Evolutionary conservation across 768 basidiomycete genomes (phyloP).

Genomic region (Lactifluus echinatus): DNA sequence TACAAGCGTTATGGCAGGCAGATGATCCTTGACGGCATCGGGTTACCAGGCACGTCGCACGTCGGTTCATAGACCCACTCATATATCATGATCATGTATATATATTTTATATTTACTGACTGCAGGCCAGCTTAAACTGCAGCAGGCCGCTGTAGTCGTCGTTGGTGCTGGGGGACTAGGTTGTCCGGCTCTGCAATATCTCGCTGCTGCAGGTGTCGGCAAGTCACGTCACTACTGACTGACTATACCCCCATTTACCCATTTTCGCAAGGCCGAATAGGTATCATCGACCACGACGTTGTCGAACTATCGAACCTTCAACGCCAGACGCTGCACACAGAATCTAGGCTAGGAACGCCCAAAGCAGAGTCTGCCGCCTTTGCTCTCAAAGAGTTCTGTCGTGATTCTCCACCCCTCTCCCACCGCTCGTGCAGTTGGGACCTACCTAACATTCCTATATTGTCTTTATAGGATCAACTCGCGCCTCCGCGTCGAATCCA

Average conservation of each 20-base stretch:
- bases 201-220: constrained; percentile 91
- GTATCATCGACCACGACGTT: constrained; percentile 80
- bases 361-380: constrained; percentile 79
- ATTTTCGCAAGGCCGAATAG: constrained; percentile 53
- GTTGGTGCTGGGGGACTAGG: constrained; percentile 95
- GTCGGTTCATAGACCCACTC: no score
- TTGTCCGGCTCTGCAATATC: constrained; percentile 91
- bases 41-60: constrained; percentile 63
- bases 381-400: constrained; percentile 52
- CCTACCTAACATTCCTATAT: neutral
- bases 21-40: constrained; percentile 89
- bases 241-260: no score
- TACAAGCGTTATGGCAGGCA: constrained; percentile 92
- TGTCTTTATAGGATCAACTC: constrained; percentile 59
- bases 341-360: constrained; percentile 56
- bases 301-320: constrained; percentile 89
- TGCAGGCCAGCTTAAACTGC: constrained; percentile 77
- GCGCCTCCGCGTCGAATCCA: constrained; percentile 46
- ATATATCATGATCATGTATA: no score
- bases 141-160: constrained; percentile 67
- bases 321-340: constrained; percentile 84
- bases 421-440: neutral
- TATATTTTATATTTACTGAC: neutral
- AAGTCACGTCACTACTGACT: no score
- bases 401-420: constrained; percentile 6